phyloP scores from a whole-genome alignment of 352 stramenopile species.

The Phytophthora megakarya region DNA sequence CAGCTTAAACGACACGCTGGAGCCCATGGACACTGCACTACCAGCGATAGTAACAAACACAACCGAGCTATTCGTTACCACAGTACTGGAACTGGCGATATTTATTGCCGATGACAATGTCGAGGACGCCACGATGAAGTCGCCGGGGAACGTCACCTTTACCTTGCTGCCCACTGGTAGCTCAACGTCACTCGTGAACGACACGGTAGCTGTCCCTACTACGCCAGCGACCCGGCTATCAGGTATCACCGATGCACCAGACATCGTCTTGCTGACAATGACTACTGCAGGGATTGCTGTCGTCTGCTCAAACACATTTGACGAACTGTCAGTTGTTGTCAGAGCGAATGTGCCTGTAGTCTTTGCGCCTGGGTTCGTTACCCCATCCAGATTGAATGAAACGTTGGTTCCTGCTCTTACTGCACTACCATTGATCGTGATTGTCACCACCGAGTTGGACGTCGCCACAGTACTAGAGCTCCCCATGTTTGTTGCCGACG shows the following conservation, averaged over 20 bases:
- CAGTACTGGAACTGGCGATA: no score
- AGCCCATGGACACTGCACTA: no score
- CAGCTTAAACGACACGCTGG: no score
- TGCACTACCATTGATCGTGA: slow-evolving; percentile 33
- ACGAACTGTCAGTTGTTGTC: slow-evolving; percentile 39
- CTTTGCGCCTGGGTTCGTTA: slow-evolving; percentile 59
- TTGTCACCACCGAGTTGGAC: slow-evolving; percentile 26
- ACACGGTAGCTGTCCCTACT: slow-evolving; percentile 29
- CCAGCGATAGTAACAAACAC: no score
- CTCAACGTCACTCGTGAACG: slow-evolving; percentile 45
- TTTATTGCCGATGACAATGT: no score
- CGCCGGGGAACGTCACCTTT: no score
- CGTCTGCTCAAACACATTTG: slow-evolving; percentile 31
- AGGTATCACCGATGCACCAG: slow-evolving; percentile 17
- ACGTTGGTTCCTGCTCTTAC: slow-evolving; percentile 33
- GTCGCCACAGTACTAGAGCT: slow-evolving; percentile 29
- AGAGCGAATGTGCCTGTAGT: slow-evolving; percentile 46
- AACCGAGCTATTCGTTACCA: no score
- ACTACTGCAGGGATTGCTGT: slow-evolving; percentile 27
- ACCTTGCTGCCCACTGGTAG: no score
- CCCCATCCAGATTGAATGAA: slow-evolving; percentile 49
- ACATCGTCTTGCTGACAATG: slow-evolving; percentile 30
- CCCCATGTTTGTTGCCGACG: slow-evolving; percentile 32
- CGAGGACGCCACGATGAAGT: no score
- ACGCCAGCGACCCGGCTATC: slow-evolving; percentile 39